These are phyloP conservation scores for Neopestalotiopsis sp. DNA, from an alignment of 2,329 filamentous ascomycete genomes.

Conservation along the genomic window DNA sequence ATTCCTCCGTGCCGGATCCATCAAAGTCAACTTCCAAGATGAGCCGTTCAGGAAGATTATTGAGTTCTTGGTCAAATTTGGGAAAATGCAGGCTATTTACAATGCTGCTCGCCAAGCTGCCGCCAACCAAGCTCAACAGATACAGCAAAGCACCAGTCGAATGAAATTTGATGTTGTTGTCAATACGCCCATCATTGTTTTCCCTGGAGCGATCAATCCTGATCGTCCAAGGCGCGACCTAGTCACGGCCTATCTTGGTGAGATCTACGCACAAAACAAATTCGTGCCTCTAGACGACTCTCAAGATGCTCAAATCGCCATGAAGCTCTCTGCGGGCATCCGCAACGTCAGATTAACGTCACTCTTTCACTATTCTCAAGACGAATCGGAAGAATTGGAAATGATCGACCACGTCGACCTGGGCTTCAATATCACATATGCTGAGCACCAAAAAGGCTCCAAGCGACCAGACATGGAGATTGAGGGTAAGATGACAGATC, in stretches of 20 bases:
- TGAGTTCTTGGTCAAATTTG: conserved; percentile 97
- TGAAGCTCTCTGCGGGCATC: conserved; percentile 89
- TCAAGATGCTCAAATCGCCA: conserved; percentile 74
- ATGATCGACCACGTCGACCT: conserved; percentile 98
- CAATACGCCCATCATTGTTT: conserved; percentile 95
- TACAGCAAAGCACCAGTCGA: conserved; percentile 87
- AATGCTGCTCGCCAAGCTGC: conserved; percentile 96
- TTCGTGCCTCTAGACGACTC: conserved; percentile 86
- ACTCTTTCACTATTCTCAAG: conserved; percentile 78
- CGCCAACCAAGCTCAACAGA: conserved; percentile 88
- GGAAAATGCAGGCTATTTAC: conserved; percentile 99
- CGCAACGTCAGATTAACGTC: conserved; percentile 91
- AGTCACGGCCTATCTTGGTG: conserved; percentile 90
- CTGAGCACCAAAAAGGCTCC: conserved; percentile 78
- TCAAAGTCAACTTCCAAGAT: conserved; percentile 96
- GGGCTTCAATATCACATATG: conserved; percentile 88
- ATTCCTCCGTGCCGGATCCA: conserved; percentile 87
- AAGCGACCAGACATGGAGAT: conserved; percentile 91
- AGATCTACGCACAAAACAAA: conserved; percentile 95
- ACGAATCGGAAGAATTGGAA: conserved; percentile 82
- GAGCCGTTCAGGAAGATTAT: conserved; percentile 98
- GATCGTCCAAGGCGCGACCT: conserved; percentile 77
- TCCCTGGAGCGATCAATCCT: conserved; percentile 78
- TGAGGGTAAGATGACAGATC: conserved; percentile 88
- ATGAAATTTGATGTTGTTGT: conserved; percentile 94